A percentile compares a stretch with the other conserved stretches of the same genome.
Evolutionary conservation across 768 basidiomycete genomes (phyloP).

Genomic region (Suillus tomentosus): DNA sequence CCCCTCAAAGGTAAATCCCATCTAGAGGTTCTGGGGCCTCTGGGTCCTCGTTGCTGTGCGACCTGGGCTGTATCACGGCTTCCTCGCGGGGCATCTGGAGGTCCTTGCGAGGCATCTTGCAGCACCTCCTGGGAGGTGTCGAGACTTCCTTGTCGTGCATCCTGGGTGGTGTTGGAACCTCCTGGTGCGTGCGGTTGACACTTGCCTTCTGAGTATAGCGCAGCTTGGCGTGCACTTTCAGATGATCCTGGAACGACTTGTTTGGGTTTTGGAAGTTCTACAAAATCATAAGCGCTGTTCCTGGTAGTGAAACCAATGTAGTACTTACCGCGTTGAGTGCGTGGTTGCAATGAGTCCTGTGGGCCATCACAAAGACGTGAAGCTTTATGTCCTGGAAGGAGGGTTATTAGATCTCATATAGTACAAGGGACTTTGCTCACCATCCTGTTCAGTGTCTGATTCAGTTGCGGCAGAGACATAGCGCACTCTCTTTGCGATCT

Average conservation of each 20-base stretch:
- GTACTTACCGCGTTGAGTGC: not conserved
- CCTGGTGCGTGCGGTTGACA: not conserved
- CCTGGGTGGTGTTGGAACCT: constrained; percentile 1
- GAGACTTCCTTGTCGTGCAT: not conserved
- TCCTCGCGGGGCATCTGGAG: no score
- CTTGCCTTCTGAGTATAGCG: not conserved
- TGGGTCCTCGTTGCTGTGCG: not conserved
- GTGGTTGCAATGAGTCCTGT: not conserved
- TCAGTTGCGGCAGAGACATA: no score
- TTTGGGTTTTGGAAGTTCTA: not conserved
- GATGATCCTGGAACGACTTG: not conserved
- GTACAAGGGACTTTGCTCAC: not conserved
- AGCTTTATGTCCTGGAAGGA: not conserved
- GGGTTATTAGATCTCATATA: not conserved
- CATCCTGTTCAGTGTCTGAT: not conserved
- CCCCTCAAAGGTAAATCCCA: not conserved
- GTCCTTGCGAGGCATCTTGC: not conserved
- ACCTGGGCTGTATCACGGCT: not conserved
- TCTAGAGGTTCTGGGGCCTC: not conserved
- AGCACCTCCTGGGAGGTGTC: not conserved
- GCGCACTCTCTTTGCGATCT: no score
- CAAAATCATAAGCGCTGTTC: not conserved
- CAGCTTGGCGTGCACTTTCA: not conserved
- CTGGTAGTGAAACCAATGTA: not conserved
- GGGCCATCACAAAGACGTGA: not conserved